Base-by-base conservation (phyloP, 2,329 filamentous ascomycete genomes). In the Verticillium nubilum region DNA sequence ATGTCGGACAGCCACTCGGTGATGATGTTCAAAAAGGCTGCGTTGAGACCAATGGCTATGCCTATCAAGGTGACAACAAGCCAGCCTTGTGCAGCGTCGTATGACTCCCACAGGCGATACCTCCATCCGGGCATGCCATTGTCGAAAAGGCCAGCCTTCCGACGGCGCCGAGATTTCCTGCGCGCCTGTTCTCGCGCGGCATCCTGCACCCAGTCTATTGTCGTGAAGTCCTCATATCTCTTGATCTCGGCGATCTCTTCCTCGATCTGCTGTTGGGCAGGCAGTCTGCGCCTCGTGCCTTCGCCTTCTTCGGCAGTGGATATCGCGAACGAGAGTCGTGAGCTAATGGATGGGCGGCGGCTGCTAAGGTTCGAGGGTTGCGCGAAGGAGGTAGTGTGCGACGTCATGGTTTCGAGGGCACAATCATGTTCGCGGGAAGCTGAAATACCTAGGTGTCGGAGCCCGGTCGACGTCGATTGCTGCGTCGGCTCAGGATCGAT, bases 201-300 rank as follows among this genome's bases (percentile, higher is more conserved):
- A 83, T 99, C 95, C 73, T 99, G 94, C 0, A 99, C 94, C 95
- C 95, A 99, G 75, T 99, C 95, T 85, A 95, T 95, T 1, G 95
- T 99, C 5, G 93, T 97, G 72, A 99, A 99, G 76, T 99, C 95
- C 83, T 97, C 95, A 77, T 99, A 99, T 77, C 94, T 86, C 78
- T 97, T 97, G 72, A 99, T 98, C 79, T 97, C 90, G 27, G 90
- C 93, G 70, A 99, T 97, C 77, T 99, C 95, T 70, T 98, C 93
- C 62, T 92, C 90, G 65, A 96, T 91, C 63, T 88, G 86, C 62
- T 88, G 84, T 68, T 90, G 85, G 59, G 81, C 85, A 28, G 79
- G 80, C 12, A 72, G 73, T 35, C 79, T 76, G 55, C 79, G 77
- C 61, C 76, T 76, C 19, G 76, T 76, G 61, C 79, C 76, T 61